Conservation (phyloP, 164 flowering plant genomes). For the Taxillus chinensis region DNA sequence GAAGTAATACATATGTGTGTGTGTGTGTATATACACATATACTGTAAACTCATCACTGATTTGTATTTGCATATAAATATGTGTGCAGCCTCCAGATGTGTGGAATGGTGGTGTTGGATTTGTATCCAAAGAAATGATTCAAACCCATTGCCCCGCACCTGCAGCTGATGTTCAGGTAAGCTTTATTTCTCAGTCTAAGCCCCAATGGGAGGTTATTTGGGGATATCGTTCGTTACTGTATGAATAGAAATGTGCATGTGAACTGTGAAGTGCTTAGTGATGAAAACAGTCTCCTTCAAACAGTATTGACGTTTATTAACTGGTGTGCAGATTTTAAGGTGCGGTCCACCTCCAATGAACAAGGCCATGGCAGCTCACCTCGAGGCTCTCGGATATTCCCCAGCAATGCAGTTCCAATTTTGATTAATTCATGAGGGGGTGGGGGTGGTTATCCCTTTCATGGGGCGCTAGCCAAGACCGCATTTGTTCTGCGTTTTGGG, state of each 20-base stretch:
- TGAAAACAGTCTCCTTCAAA: no score
- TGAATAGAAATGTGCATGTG: no score
- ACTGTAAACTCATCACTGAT: no score
- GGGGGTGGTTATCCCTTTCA: background rate
- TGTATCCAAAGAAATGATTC: slow-evolving; percentile 91
- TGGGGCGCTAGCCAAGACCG: background rate
- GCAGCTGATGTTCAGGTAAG: slow-evolving; percentile 73
- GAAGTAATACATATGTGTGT: no score
- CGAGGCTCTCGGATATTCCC: slow-evolving; percentile 55
- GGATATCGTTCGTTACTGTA: no score
- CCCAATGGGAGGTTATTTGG: background rate
- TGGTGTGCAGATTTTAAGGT: slow-evolving; percentile 57
- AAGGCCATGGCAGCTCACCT: slow-evolving; percentile 91
- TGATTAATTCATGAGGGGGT: slow-evolving; percentile 14
- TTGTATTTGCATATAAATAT: background rate
- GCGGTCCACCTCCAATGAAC: slow-evolving; percentile 98
- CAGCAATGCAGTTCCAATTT: slow-evolving; percentile 87
- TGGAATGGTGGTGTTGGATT: slow-evolving; percentile 98
- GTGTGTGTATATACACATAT: no score
- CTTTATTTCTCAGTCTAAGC: background rate
- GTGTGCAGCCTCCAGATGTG: slow-evolving; percentile 76
- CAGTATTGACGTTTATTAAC: background rate
- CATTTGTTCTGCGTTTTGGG: background rate
- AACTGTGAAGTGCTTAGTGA: no score
- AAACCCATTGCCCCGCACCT: slow-evolving; percentile 82